Evolutionary conservation across 352 stramenopile genomes (phyloP), one percentile per base, ranked within the genome.

Genomic region (Globisporangium barbulae): DNA sequence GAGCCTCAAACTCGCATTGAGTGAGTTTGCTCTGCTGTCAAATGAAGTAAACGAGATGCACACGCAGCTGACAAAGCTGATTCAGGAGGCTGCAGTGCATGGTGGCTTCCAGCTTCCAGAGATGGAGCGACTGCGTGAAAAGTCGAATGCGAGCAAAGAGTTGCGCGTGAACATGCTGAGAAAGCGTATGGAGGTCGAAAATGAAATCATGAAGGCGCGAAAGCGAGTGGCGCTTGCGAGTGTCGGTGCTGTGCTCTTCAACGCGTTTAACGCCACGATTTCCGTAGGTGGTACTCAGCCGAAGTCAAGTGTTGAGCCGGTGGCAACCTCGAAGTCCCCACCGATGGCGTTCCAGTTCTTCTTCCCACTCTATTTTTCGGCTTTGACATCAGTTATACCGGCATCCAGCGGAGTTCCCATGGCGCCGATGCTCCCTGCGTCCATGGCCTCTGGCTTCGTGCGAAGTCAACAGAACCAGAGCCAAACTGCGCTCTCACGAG

Each of bases 101-200:
- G 79, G 75, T 5, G 71, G 86, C 0, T 85, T 89, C 31, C 70
- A 84, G n/a, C 21, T 72, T 4, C 17, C 72, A 5, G 70, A 83
- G 52, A 89, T 71, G 0, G 57, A 80, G 19, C 19, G 48, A 17
- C 63, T 90, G 0, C 70, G 69, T 1, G 66, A 72, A 2, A 50
- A 71, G 3, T 61, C 79, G 17, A 66, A 41, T 17, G 61, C 47
- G 2, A 73, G 62, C 13, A 70, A 75, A 19, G 68, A 83, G 47
- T n/a, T 69, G 1, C 77, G 76, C 0, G 45, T 64, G 7, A n/a
- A 28, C 2, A 22, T 77, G 6, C 25, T 28, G 35, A 33, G 31
- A 6, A 71, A 59, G 37, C 52, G 63, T 5, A 12, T 52, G 0
- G 68, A 73, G 2, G 54, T 81, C 17, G 39, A 49, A 13, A 61